Evolutionary conservation across 257 asterid species (phyloP).

Genomic region (Forsythia viridissima): DNA sequence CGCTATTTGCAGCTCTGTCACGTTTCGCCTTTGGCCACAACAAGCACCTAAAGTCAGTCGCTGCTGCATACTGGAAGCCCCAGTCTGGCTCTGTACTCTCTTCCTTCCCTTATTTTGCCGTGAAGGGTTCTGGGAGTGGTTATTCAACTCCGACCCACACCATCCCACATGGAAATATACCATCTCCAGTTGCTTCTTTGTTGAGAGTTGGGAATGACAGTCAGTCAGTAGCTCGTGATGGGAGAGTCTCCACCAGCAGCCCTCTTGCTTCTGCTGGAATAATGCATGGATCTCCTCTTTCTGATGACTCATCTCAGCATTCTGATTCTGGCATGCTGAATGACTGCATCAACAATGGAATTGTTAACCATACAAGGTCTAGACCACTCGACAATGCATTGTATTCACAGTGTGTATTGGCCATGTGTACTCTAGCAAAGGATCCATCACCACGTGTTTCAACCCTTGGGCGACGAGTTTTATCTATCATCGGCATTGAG

Average conservation of each 20-base stretch:
- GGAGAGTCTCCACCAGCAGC: constrained; percentile 84
- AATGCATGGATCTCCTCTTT: constrained; percentile 96
- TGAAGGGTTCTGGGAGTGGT: constrained; percentile 77
- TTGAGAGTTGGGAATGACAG: constrained; percentile 63
- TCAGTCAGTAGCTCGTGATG: constrained; percentile 68
- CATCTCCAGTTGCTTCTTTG: constrained; percentile 69
- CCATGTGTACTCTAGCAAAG: constrained; percentile 88
- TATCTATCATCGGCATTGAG: constrained; percentile 91
- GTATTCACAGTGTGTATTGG: constrained; percentile 82
- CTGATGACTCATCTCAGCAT: constrained; percentile 94
- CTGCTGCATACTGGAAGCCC: constrained; percentile 89
- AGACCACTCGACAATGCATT: constrained; percentile 78
- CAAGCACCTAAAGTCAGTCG: constrained; percentile 88
- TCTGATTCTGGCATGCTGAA: constrained; percentile 83
- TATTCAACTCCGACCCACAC: constrained; percentile 77
- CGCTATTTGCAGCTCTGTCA: constrained; percentile 72
- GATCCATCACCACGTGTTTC: constrained; percentile 99
- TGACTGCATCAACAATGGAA: constrained; percentile 75
- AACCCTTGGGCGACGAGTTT: constrained; percentile 77
- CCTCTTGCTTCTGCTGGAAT: constrained; percentile 82
- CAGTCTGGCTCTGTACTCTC: constrained; percentile 75
- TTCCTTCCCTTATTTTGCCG: constrained; percentile 75
- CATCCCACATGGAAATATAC: constrained; percentile 68
- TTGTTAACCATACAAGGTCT: constrained; percentile 63
- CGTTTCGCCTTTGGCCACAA: constrained; percentile 98